Evolutionary conservation across 129 eudicot species (phyloP), one percentile per base, ranked within the genome.

Genomic region (Artemisia argyi): DNA sequence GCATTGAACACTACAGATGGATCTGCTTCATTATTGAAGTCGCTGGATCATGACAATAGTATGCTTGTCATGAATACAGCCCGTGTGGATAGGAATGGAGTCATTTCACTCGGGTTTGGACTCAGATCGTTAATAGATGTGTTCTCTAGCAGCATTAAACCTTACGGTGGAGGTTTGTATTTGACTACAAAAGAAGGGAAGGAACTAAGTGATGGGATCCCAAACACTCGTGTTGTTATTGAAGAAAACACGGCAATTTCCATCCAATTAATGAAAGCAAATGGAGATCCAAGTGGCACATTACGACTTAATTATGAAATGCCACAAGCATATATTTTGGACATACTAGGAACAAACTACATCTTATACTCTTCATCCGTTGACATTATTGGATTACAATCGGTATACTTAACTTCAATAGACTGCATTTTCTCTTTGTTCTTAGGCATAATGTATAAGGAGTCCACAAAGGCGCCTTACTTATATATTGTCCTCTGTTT

Each of bases 141-240:
- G 54, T 79, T 87, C 28, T 65, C 79, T 0, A 44, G 73, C 0
- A 44, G 73, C 3, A 19, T 76, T 5, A 61, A 61, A 47, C 16
- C 72, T 15, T 71, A 54, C 59, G 74, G 78, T 17, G 84, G 85
- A 57, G 74, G 71, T 32, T 83, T 83, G 54, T 82, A 77, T 50
- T 44, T 89, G 73, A 82, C 77, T 32, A 72, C 87, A 44, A 68
- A 81, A 68, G 83, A 83, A 61, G 88, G 88, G 50, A 48, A 78
- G 8, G 66, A 68, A 47, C 64, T 78, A 1, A 56, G 51, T 35
- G 72, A 73, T 1, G 64, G 61, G 65, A 68, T 84, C 55, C 87
- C 85, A 2, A 57, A 82, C 77, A 77, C 80, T 60, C 80, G 24
- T 3, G 19, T 83, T 50, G 80, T 80, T 56, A 19, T 73, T 32